Base-by-base conservation (phyloP, 352 stramenopile species). In the Phytophthora podocarpi region DNA sequence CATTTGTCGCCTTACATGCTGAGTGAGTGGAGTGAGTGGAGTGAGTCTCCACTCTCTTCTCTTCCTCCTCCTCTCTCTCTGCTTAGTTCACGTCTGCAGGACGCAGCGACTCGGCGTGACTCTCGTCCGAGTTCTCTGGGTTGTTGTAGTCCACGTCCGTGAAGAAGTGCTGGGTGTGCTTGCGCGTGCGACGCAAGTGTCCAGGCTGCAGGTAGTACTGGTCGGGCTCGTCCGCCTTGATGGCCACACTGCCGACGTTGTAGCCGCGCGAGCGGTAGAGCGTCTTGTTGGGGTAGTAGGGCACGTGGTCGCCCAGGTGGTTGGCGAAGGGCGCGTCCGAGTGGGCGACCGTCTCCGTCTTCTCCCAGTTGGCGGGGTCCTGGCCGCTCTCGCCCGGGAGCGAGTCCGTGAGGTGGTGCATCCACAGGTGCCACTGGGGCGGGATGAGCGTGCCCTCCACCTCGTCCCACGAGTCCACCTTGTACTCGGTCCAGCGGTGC, bases 131-230 rank as follows among this genome's bases (percentile, higher is more conserved):
- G 16, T 71, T 69, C 20, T 85, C 43, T 28, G 78, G 78, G 70
- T 95, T 81, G 77, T 95, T 95, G 81, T 93, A 93, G 74, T 95
- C 81, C 32, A 93, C 67, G 11, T 92, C 74, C 35, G 89, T 82
- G 41, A 88, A 89, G 54, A 80, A 84, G 48, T 85, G 69, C 37
- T 65, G 54, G 36, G 75, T 72, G 61, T 74, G 83, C 72, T 93
- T 78, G 64, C 85, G 82, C 47, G 64, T 70, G 48, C 87, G 87
- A 64, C 89, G 72, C 51, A 89, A 59, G 59, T 94, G 83, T 55
- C 75, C 75, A 13, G 70, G 85, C 74, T 93, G 87, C 53, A 94
- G 64, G 68, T 96, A 96, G 68, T 83, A 93, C 68, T 90, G 76
- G 52, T 96, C 87, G 5, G 83, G 82, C 48, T 93, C 80, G 57